Percentiles rank a stretch among this genome's conserved stretches.
Evolutionary conservation across 2,329 filamentous ascomycete species (phyloP).

Genomic region (Celoporthe dispersa): DNA sequence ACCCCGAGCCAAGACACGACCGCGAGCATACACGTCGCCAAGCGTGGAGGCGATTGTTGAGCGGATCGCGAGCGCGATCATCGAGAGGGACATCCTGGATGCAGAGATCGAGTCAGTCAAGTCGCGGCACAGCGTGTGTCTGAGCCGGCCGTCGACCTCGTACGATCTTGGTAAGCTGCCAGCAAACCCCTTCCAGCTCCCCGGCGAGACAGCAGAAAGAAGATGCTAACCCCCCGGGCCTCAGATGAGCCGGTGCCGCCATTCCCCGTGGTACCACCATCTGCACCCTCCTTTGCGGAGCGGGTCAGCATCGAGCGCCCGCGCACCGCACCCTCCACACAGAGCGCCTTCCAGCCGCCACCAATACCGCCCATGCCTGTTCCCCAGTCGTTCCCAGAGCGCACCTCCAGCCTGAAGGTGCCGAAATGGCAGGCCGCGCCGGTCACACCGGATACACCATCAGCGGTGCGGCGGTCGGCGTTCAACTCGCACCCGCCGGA

Average conservation of each 20-base stretch:
- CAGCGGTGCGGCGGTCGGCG: constrained; percentile 37
- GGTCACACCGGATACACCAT: constrained; percentile 31
- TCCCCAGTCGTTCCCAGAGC: constrained; percentile 19
- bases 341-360: constrained; percentile 26
- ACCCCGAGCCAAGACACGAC: constrained; percentile 48
- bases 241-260: constrained; percentile 57
- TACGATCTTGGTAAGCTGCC: constrained; percentile 44
- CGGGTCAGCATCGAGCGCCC: constrained; percentile 54
- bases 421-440: constrained; percentile 36
- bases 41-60: constrained; percentile 57
- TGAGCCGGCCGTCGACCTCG: constrained; percentile 55
- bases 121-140: constrained; percentile 63
- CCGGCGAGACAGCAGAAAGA: neutral
- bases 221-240: neutral
- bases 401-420: constrained; percentile 18
- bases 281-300: constrained; percentile 62
- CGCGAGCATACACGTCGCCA: constrained; percentile 47
- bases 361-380: constrained; percentile 32
- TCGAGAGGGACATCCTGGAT: constrained; percentile 63
- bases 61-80: constrained; percentile 59
- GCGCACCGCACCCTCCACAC: constrained; percentile 39
- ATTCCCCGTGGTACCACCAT: constrained; percentile 60
- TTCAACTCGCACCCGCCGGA: constrained; percentile 35
- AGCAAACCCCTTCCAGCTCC: neutral
- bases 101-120: constrained; percentile 63